A percentile compares a stretch with the other conserved stretches of the same genome.
Conservation (phyloP, 768 basidiomycete species). For the Suillus fuscotomentosus region DNA sequence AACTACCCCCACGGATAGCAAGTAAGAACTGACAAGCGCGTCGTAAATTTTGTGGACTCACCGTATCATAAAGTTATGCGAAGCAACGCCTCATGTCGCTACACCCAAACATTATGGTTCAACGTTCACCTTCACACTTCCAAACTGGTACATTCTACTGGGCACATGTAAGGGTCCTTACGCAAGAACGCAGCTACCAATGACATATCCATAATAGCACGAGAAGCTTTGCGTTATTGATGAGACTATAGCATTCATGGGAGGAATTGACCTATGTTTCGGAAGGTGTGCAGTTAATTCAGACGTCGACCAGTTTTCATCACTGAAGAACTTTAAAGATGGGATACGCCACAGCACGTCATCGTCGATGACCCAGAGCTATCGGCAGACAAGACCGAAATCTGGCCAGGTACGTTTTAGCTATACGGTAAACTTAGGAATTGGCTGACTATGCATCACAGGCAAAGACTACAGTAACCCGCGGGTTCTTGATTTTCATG, state of each 20-base stretch:
- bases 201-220: conserved; percentile 51
- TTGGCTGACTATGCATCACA: conserved; percentile 26
- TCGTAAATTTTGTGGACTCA: background rate
- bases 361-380: conserved; percentile 80
- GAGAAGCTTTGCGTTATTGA: conserved; percentile 98
- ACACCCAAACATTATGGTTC: conserved; percentile 93
- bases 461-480: conserved; percentile 97
- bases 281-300: conserved; percentile 52
- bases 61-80: conserved; percentile 57
- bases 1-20: conserved; percentile 93
- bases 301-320: background rate
- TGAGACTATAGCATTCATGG: conserved; percentile 97
- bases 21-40: conserved; percentile 42
- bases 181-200: background rate
- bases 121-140: conserved; percentile 96
- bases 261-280: conserved; percentile 93
- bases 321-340: conserved; percentile 42
- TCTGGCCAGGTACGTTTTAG: conserved; percentile 78
- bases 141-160: conserved; percentile 97
- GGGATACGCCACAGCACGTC: conserved; percentile 96
- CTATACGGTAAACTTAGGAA: background rate
- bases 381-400: conserved; percentile 56
- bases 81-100: conserved; percentile 78
- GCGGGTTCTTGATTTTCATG: conserved; percentile 81
- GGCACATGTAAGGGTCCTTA: conserved; percentile 75